Evolutionary conservation across 2,329 filamentous ascomycete genomes (phyloP).

Genomic region (Decorospora gaudefroyi): DNA sequence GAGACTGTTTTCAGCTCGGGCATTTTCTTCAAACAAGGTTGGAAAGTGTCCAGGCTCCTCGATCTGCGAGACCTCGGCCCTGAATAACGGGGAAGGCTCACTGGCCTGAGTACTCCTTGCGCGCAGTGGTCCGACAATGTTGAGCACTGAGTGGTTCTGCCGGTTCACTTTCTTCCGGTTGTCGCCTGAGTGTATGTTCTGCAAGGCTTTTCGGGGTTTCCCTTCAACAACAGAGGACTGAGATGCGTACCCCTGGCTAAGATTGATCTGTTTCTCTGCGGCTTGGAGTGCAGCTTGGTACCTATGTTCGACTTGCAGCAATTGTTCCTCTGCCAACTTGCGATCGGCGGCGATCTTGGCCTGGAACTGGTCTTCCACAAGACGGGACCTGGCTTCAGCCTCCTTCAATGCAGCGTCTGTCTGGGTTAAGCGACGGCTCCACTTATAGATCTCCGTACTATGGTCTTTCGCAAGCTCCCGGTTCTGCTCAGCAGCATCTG

Average conservation of each 20-base stretch:
- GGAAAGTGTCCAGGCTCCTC: slow-evolving; percentile 5
- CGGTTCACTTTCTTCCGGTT: slow-evolving; percentile 29
- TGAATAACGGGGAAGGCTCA: neutral
- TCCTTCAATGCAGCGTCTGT: slow-evolving; percentile 20
- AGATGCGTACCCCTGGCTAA: neutral
- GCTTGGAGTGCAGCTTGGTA: slow-evolving; percentile 2
- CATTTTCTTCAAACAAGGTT: slow-evolving; percentile 8
- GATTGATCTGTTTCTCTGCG: neutral
- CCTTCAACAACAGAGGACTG: neutral
- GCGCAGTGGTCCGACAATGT: neutral
- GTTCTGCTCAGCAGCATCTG: slow-evolving; percentile 4
- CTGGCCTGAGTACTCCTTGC: neutral
- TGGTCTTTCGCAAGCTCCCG: slow-evolving; percentile 5
- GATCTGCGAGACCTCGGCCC: neutral
- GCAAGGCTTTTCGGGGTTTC: neutral
- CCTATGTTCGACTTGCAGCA: slow-evolving; percentile 2
- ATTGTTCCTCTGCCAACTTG: slow-evolving; percentile 7
- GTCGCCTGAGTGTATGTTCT: slow-evolving; percentile 4
- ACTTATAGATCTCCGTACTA: slow-evolving; percentile 12
- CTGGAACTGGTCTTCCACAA: slow-evolving; percentile 16
- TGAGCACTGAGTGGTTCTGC: slow-evolving; percentile 18
- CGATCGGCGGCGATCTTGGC: slow-evolving; percentile 22
- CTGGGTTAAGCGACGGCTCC: slow-evolving; percentile 12
- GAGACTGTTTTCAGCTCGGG: neutral
- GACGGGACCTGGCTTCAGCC: slow-evolving; percentile 17